phyloP scores from a whole-genome alignment of 2,329 filamentous ascomycete species.

The Colletotrichum tofieldiae region DNA sequence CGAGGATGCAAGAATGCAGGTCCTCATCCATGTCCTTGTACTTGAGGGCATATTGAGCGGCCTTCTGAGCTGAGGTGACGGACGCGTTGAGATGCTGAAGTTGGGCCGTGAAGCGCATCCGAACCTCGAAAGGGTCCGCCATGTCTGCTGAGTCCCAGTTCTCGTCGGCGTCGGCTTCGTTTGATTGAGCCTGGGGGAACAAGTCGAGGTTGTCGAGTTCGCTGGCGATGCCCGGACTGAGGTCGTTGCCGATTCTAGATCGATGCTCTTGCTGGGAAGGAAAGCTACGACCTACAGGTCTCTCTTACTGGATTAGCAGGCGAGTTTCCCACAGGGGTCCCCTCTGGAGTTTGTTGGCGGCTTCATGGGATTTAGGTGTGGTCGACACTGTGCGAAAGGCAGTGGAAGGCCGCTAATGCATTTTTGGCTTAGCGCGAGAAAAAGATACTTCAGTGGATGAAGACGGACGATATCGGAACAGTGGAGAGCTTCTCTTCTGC shows the following conservation, averaged over 20 bases:
- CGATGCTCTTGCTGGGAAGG: slow-evolving; percentile 11
- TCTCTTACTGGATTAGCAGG: slow-evolving; percentile 9
- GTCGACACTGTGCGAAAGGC: slow-evolving; percentile 19
- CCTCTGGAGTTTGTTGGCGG: slow-evolving; percentile 11
- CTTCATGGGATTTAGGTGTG: neutral
- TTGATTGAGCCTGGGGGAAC: too few relatives aligned
- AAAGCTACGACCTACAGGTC: slow-evolving; percentile 10
- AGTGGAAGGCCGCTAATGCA: neutral
- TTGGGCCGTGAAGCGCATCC: slow-evolving; percentile 94
- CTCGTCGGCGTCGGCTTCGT: neutral
- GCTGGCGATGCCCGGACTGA: slow-evolving; percentile 5
- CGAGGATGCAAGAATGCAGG: slow-evolving; percentile 95
- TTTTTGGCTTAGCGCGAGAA: slow-evolving; percentile 1
- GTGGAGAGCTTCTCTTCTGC: slow-evolving; percentile 33
- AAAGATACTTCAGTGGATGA: slow-evolving; percentile 30
- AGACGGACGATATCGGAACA: slow-evolving; percentile 38
- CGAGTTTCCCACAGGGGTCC: slow-evolving; percentile 27
- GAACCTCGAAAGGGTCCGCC: slow-evolving; percentile 95
- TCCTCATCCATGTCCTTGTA: slow-evolving; percentile 97
- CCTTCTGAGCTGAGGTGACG: slow-evolving; percentile 90
- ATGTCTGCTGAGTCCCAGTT: slow-evolving; percentile 53
- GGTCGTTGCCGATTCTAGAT: neutral
- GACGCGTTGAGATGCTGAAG: slow-evolving; percentile 93
- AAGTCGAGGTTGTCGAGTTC: neutral
- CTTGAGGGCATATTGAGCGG: slow-evolving; percentile 94